phyloP scores from a whole-genome alignment of 1,284 basidiomycete genomes.

The Limonomyces culmigenus region DNA sequence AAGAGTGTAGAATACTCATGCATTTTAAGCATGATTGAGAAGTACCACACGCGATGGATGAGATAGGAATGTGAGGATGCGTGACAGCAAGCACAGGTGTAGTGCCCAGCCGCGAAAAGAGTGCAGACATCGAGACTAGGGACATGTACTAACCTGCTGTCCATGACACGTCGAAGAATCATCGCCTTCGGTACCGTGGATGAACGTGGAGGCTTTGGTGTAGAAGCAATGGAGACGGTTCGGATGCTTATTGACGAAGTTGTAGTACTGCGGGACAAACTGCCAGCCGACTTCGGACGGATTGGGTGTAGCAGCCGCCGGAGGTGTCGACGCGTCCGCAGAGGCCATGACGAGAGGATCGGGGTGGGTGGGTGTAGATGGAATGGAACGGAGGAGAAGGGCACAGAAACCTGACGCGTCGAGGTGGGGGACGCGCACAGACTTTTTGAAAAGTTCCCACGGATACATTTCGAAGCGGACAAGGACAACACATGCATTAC shows the following conservation, averaged over 20 bases:
- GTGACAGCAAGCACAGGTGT: too few relatives aligned
- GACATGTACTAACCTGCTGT: constrained; percentile 60
- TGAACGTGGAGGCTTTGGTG: constrained; percentile 94
- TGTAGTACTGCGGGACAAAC: constrained; percentile 94
- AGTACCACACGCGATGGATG: too few relatives aligned
- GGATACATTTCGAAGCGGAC: too few relatives aligned
- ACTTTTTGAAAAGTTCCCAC: too few relatives aligned
- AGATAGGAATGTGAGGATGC: too few relatives aligned
- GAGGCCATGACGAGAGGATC: constrained; percentile 14
- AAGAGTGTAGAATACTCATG: too few relatives aligned
- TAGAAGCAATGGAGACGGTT: constrained; percentile 97
- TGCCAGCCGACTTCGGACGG: constrained; percentile 92
- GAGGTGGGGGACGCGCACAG: too few relatives aligned
- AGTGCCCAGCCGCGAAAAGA: too few relatives aligned
- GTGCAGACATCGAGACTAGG: too few relatives aligned
- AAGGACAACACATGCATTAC: too few relatives aligned
- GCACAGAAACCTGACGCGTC: too few relatives aligned
- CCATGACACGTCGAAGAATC: constrained; percentile 79
- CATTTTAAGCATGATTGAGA: too few relatives aligned
- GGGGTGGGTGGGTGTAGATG: background rate
- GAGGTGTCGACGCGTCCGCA: constrained; percentile 18
- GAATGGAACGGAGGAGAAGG: background rate
- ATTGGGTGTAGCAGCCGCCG: constrained; percentile 38
- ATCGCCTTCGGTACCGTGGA: constrained; percentile 92
- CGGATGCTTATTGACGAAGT: constrained; percentile 95